Percentiles rank a stretch among this genome's conserved stretches.
These are phyloP conservation scores for Aureococcus anophagefferens DNA, from an alignment of 108 stramenopile species.

Conservation along the genomic window DNA sequence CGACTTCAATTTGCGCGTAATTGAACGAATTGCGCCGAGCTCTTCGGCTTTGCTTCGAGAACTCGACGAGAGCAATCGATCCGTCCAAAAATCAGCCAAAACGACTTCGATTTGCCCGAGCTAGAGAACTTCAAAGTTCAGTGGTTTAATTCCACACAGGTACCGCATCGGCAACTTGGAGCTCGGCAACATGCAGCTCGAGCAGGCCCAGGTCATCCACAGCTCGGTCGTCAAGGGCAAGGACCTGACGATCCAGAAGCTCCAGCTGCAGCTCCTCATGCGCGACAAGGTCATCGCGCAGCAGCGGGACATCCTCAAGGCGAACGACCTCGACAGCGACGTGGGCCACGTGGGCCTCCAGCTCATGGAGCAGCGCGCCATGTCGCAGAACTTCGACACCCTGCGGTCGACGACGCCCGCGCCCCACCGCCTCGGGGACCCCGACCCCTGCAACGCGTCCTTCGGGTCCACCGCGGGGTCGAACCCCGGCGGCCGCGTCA, in stretches of 20 bases:
- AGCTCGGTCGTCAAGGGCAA: constrained; percentile 39
- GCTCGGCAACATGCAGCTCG: constrained; percentile 57
- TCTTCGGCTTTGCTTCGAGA: too few species aligned
- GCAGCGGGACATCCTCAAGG: constrained; percentile 19
- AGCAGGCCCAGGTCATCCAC: constrained; percentile 44
- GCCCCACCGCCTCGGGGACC: too few species aligned
- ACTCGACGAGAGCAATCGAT: too few species aligned
- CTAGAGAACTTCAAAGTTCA: too few species aligned
- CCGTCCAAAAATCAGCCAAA: too few species aligned
- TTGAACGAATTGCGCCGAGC: too few species aligned
- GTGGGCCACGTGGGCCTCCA: constrained; percentile 13
- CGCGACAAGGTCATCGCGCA: constrained; percentile 26
- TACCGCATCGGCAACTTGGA: constrained; percentile 46
- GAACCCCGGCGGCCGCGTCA: too few species aligned
- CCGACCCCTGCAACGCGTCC: too few species aligned
- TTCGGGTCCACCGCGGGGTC: too few species aligned
- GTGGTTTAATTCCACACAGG: neutral
- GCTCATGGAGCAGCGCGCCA: constrained; percentile 7
- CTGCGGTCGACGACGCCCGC: too few species aligned
- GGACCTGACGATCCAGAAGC: constrained; percentile 41
- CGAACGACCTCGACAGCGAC: constrained; percentile 15
- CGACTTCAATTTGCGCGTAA: neutral
- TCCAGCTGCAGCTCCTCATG: constrained; percentile 36
- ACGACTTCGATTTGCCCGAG: too few species aligned
- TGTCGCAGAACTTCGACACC: constrained; percentile 10